phyloP scores from a whole-genome alignment of 2,329 filamentous ascomycete genomes.

The Bipolaris cookei region DNA sequence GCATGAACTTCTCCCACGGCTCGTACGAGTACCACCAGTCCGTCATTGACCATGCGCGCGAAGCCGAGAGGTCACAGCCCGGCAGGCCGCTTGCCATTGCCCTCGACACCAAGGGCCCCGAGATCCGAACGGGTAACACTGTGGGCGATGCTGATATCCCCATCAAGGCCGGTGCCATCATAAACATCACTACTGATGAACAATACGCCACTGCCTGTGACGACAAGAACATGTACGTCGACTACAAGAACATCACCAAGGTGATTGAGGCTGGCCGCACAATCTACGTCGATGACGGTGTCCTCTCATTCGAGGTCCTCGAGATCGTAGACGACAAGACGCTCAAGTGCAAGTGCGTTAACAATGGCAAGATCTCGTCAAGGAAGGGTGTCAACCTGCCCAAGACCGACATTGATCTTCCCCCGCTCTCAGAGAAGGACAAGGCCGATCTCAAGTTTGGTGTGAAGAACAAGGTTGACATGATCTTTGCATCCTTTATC shows the following conservation, averaged over 20 bases:
- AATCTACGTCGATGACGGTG: conserved; percentile 98
- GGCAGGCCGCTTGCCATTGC: conserved; percentile 95
- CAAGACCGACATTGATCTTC: conserved; percentile 97
- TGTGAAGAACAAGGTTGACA: conserved; percentile 98
- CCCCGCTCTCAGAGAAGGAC: conserved; percentile 97
- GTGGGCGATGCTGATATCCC: conserved; percentile 74
- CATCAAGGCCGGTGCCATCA: conserved; percentile 78
- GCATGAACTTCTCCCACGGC: conserved; percentile 99
- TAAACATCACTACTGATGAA: conserved; percentile 98
- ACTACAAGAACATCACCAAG: conserved; percentile 99
- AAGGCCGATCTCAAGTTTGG: conserved; percentile 91
- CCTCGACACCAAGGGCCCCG: conserved; percentile 83
- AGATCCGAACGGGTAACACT: conserved; percentile 84
- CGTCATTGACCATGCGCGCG: conserved; percentile 93
- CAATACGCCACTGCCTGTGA: conserved; percentile 84
- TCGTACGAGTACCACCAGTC: conserved; percentile 97
- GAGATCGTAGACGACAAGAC: conserved; percentile 88
- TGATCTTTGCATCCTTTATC: conserved; percentile 99
- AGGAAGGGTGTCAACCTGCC: conserved; percentile 99
- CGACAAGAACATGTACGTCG: conserved; percentile 96
- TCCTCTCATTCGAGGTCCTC: conserved; percentile 93
- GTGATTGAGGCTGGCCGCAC: conserved; percentile 89
- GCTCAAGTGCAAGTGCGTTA: conserved; percentile 82
- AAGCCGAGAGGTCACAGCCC: conserved; percentile 76
- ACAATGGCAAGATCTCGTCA: conserved; percentile 98